Evolutionary conservation across 2,329 filamentous ascomycete genomes (phyloP), one percentile per base, ranked within the genome.

Genomic region (Microdochium trichocladiopsis): DNA sequence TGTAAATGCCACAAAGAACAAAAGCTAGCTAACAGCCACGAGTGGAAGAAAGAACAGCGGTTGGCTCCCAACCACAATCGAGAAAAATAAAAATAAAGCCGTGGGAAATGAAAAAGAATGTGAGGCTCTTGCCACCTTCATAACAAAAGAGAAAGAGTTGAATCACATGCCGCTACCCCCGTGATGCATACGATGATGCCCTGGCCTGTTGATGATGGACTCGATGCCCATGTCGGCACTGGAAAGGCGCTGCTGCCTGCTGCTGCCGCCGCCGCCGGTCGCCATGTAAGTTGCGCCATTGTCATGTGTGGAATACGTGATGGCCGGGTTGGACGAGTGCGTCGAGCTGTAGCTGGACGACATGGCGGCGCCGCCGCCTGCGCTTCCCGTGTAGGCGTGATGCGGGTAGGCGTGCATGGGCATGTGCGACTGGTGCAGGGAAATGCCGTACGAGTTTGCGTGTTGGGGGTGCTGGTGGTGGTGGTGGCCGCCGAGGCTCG

Each of bases 181-280:
- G 18, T 45, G 41, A 22, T 22, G 12, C 6, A 8, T 18, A 18
- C 18, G 36, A 41, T 53, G 48, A 51, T 62, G 59, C 21, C 61
- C 59, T 14, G 75, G 70, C 23, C 77, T 72, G 64, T 83, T 80
- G 58, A 84, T 80, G 53, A 84, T 76, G 50, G 77, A 71, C 50
- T 77, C 76, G 58, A 85, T 83, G 23, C 78, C 79, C 79, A 84
- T 83, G 58, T 83, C 80, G 49, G 77, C 75, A 56, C 77, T 79
- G 5, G 80, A 71, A 51, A 82, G 69, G 11, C 47, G 47, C 43
- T 80, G 67, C 57, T 74, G 72, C 9, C 69, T 67, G 56, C 72
- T 69, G 49, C 63, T n/a, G n/a, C n/a, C n/a, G n/a, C n/a, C n/a
- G n/a, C n/a, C n/a, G n/a, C n/a, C 67, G 28, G 8, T 31, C 8